Base-by-base conservation (phyloP, 148 eudicot species). In the Vaccinium vitisidaea region DNA sequence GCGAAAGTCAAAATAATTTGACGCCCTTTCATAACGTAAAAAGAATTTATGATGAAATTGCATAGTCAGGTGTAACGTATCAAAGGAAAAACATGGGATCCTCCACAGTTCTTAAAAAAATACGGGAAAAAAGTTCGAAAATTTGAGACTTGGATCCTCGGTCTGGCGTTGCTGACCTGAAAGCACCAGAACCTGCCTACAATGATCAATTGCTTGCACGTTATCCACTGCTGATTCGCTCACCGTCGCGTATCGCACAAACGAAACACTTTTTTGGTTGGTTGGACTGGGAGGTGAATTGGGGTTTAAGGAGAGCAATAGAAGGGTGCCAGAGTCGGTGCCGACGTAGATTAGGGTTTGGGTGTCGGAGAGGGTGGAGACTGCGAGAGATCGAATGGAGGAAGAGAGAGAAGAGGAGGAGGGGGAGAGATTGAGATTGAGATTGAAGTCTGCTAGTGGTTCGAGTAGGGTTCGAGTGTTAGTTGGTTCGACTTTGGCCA, bases 401-500 rank as follows among this genome's bases (percentile, higher is more conserved):
- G 92, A 59, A 49, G 88, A 85, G 86, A 89, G 54, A 14, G 87
- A 81, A 61, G 77, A 75, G 13, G 90, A 82, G 1, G 93, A 87
- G 85, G 89, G 88, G 6, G 90, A 82, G 5, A 30, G 8, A 1
- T 92, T 86, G 85, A 89, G 39, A 36, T 36, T 36, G 39, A 36
- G 88, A 81, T 90, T 92, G 87, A 94, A 90, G 53, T 91, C 87
- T 15, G 94, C 81, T 61, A 93, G 49, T 30, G 87, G 90, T 84
- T 93, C 92, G 50, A 95, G 59, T 8, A 94, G 83, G 27, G 88
- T 87, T 69, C 93, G 91, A 7, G 92, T 19, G 18, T 12, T 30
- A 56, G 89, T 88, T 19, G 80, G 84, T 27, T 89, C 89, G 65
- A 90, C 80, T 88, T 93, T 94, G 79, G 93, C 93, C 98, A 94